Percentiles rank a stretch among this genome's conserved stretches.
Conservation (phyloP, 768 basidiomycete species). For the Lactarius pseudohatsudake region DNA sequence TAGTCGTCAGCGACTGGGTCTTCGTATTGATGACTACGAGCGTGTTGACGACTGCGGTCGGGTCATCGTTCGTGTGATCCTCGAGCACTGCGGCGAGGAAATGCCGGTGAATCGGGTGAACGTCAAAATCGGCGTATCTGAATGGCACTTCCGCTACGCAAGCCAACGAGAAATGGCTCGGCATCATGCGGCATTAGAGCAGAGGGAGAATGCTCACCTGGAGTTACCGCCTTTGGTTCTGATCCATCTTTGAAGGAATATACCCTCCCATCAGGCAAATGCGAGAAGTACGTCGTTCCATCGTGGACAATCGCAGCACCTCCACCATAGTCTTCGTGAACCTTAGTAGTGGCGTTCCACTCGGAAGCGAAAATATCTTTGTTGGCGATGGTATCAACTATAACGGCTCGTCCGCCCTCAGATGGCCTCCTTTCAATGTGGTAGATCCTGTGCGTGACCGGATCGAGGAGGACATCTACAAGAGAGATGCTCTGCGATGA, state of each 20-base stretch:
- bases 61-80: conserved; percentile 60
- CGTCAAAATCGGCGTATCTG: conserved; percentile 63
- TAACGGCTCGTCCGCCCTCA: conserved; percentile 53
- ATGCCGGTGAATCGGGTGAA: conserved; percentile 53
- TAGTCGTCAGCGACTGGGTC: conserved; percentile 43
- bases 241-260: conserved; percentile 42
- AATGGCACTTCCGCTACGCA: conserved; percentile 42
- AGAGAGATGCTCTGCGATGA: conserved; percentile 34
- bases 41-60: conserved; percentile 53
- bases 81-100: conserved; percentile 65
- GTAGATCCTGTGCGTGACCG: conserved; percentile 45
- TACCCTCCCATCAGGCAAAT: conserved; percentile 51
- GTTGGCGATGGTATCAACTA: conserved; percentile 51
- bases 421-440: conserved; percentile 60
- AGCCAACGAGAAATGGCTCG: not conserved
- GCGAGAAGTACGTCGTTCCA: conserved; percentile 58
- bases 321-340: conserved; percentile 71
- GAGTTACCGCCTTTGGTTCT: conserved; percentile 51
- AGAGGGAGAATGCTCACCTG: conserved; percentile 45
- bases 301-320: conserved; percentile 53
- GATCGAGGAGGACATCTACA: conserved; percentile 54
- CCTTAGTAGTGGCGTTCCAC: conserved; percentile 57
- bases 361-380: conserved; percentile 53
- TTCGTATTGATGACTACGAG: conserved; percentile 56
- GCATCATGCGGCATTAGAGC: not conserved